Evolutionary conservation across 768 basidiomycete genomes (phyloP).

Genomic region (Mrakia blollopis): DNA sequence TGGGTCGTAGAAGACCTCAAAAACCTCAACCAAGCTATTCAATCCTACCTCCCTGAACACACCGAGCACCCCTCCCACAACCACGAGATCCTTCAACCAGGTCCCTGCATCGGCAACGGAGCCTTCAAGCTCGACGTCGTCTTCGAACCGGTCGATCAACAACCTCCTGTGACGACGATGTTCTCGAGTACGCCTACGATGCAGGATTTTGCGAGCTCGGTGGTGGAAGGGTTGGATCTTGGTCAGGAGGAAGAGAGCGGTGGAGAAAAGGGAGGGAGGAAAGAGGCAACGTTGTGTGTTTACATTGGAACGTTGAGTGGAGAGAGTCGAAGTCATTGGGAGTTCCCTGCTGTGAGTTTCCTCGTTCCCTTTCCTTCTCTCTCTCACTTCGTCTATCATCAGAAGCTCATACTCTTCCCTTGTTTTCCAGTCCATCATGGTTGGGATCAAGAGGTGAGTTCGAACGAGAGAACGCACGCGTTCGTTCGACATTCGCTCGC

Average conservation of each 20-base stretch:
- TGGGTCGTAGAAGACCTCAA: constrained; percentile 61
- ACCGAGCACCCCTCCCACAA: constrained; percentile 43
- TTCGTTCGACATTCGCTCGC: background rate
- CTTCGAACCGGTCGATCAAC: constrained; percentile 39
- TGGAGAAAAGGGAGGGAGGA: background rate
- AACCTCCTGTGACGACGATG: background rate
- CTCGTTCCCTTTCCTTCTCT: constrained; percentile 52
- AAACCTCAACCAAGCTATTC: constrained; percentile 58
- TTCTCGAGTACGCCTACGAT: background rate
- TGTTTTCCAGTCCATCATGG: constrained; percentile 7
- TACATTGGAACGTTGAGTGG: constrained; percentile 58
- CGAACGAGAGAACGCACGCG: background rate
- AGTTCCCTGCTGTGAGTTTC: constrained; percentile 61
- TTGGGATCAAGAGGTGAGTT: constrained; percentile 1
- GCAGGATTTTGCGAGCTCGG: background rate
- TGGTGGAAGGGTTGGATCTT: background rate
- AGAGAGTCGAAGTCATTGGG: constrained; percentile 55
- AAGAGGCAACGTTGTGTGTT: constrained; percentile 52
- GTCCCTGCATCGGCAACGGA: constrained; percentile 62
- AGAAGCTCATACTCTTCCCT: background rate
- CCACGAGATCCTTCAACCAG: constrained; percentile 62
- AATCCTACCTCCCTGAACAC: constrained; percentile 45
- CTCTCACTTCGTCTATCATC: background rate
- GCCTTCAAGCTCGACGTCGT: constrained; percentile 70
- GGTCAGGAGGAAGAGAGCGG: background rate